Conservation (phyloP, 2,329 filamentous ascomycete species). For the Neurospora crassa region DNA sequence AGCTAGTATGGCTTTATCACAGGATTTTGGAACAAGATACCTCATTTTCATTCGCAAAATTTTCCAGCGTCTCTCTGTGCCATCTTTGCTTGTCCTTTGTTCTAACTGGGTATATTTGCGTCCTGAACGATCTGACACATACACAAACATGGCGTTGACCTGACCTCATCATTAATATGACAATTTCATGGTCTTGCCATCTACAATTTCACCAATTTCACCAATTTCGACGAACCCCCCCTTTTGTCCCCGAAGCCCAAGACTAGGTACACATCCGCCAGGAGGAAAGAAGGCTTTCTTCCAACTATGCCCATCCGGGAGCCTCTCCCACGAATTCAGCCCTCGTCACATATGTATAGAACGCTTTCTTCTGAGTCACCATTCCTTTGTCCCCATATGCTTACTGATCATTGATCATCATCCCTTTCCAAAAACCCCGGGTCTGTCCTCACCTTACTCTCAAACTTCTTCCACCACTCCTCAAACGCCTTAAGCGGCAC, state of each 20-base stretch:
- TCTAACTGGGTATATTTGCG: neutral
- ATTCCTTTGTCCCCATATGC: neutral
- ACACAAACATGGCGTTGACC: neutral
- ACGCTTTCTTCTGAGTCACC: neutral
- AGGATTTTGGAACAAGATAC: neutral
- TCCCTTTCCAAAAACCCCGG: constrained; percentile 75
- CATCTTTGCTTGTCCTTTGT: neutral
- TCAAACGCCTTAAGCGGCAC: constrained; percentile 92
- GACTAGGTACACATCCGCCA: too few species aligned
- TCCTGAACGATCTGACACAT: neutral
- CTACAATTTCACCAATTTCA: too few species aligned
- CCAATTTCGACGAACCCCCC: too few species aligned
- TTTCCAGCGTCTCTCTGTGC: neutral
- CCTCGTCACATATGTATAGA: too few species aligned
- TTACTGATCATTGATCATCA: constrained; percentile 7
- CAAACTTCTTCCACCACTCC: constrained; percentile 98
- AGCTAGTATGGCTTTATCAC: neutral
- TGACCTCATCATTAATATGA: too few species aligned
- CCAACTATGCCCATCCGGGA: too few species aligned
- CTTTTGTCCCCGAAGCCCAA: too few species aligned
- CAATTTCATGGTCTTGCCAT: too few species aligned
- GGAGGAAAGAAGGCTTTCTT: too few species aligned
- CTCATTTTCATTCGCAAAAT: neutral
- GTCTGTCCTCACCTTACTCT: constrained; percentile 74
- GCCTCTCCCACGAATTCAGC: too few species aligned